Conservation (phyloP, 1,139 yeast species). For the Pneumocystis oryctolagi region DNA sequence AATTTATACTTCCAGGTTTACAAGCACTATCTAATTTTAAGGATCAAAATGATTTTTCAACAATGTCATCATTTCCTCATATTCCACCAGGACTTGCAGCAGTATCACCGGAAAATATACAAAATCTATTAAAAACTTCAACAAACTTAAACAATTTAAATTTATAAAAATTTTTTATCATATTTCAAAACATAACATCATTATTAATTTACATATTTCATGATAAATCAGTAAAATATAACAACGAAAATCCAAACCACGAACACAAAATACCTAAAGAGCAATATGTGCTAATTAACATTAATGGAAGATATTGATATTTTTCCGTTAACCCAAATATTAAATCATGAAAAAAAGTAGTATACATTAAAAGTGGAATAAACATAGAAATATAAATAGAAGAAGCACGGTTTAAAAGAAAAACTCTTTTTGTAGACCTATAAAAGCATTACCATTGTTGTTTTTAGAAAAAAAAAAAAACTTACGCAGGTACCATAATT, state of each 20-base stretch:
- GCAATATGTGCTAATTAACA: conserved; percentile 76
- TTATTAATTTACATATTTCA: neutral
- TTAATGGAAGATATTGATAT: conserved; percentile 56
- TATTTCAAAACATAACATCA: neutral
- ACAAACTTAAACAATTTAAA: neutral
- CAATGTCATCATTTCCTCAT: neutral
- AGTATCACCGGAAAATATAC: neutral
- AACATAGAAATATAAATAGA: conserved; percentile 55
- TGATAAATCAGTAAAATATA: conserved; percentile 36
- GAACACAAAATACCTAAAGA: conserved; percentile 70
- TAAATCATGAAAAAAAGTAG: conserved; percentile 10
- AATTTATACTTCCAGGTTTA: neutral
- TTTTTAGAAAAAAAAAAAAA: conserved; percentile 52
- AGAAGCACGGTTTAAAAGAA: conserved; percentile 57
- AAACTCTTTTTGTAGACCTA: conserved; percentile 31
- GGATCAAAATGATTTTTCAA: neutral
- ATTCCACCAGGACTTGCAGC: conserved; percentile 1
- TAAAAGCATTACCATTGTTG: conserved; percentile 13
- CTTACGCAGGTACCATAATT: conserved; percentile 8
- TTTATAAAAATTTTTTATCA: neutral
- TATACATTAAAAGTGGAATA: conserved; percentile 41
- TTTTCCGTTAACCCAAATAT: conserved; percentile 6
- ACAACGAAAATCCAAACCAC: conserved; percentile 82
- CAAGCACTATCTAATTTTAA: neutral
- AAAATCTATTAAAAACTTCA: neutral